A percentile compares a stretch with the other conserved stretches of the same genome.
Evolutionary conservation across 768 basidiomycete genomes (phyloP).

Genomic region (Strobilomyces echinocephalus): DNA sequence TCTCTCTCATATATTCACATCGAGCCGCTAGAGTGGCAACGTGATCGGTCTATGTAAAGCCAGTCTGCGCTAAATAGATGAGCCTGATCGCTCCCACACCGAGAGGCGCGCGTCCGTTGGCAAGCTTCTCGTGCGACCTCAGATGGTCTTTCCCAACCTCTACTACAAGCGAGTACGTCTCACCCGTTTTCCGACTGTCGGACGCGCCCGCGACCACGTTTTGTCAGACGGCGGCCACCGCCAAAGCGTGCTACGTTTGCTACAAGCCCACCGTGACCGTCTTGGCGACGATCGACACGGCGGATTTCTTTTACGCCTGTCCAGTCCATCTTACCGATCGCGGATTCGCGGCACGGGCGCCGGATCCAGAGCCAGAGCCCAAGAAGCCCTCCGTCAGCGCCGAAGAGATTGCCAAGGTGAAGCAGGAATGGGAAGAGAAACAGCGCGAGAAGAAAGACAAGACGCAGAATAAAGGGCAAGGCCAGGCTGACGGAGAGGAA

Average conservation of each 20-base stretch:
- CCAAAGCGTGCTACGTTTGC: constrained; percentile 76
- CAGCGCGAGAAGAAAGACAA: constrained; percentile 58
- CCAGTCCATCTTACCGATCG: constrained; percentile 72
- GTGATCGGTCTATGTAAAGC: not conserved
- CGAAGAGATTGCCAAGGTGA: constrained; percentile 75
- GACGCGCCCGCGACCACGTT: not conserved
- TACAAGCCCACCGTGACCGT: constrained; percentile 77
- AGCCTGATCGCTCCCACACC: no score
- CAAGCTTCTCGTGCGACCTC: not conserved
- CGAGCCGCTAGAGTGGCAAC: no score
- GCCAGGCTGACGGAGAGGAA: constrained; percentile 33
- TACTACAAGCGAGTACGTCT: constrained; percentile 84
- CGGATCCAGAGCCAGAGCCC: constrained; percentile 37
- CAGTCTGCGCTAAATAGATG: no score
- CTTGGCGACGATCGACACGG: constrained; percentile 75
- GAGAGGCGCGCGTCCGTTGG: no score
- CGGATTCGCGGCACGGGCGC: constrained; percentile 62
- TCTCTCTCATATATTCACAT: not conserved
- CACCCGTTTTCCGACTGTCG: not conserved
- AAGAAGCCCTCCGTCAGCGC: constrained; percentile 38
- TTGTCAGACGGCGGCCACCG: constrained; percentile 67
- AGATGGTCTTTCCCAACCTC: constrained; percentile 61
- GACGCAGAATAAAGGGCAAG: constrained; percentile 41
- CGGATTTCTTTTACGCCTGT: constrained; percentile 87
- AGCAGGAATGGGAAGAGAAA: constrained; percentile 74